Base-by-base conservation (phyloP, 768 basidiomycete species). In the Lactarius trivialis region DNA sequence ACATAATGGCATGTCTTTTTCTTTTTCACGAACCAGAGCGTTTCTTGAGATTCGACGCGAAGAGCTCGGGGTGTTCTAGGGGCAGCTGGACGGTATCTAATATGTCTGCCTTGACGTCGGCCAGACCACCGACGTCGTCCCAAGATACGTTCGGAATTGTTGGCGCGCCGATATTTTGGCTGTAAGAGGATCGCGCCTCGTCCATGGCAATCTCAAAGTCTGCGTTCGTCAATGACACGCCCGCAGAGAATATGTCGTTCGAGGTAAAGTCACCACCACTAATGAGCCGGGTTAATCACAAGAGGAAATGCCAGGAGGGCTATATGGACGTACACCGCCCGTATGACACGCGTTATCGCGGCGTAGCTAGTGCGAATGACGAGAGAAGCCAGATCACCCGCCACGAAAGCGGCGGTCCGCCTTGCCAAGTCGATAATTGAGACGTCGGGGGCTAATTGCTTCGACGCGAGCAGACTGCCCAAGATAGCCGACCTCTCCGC, bases 61-160 rank as follows among this genome's bases (percentile, higher is more conserved):
- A 98, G 0, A 98, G 72, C 66, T 97, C 93, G 8, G 94, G 93
- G 71, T 90, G 85, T 52, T 94, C 89, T 21, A 98, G 74, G 0
- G 95, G 95, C 3, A 98, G 77, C 70, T 97, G 93, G 49, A 98
- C 91, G 21, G 95, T 99, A 69, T 99, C 96, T 61, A 98, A 76
- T 58, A 99, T 98, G 68, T 98, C 96, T 39, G 83, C 74, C 72
- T 98, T 98, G 61, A 97, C 92, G 63, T 79, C 76, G 2, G 85
- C 86, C 12, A 99, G 76, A 4, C 97, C 97, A 30, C 97, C 97
- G 14, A 99, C 89, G 71, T 99, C 97, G 72, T 98, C 93, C 97
- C 97, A 99, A 0, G 88, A 82, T 0, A 99, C 94, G 65, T 81
- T 88, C 1, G 97, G 97, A 37, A 99, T 99, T 67, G 89, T 94